Conservation (phyloP, 805 yeast species). For the Wickerhamomyces chaumierensis region DNA sequence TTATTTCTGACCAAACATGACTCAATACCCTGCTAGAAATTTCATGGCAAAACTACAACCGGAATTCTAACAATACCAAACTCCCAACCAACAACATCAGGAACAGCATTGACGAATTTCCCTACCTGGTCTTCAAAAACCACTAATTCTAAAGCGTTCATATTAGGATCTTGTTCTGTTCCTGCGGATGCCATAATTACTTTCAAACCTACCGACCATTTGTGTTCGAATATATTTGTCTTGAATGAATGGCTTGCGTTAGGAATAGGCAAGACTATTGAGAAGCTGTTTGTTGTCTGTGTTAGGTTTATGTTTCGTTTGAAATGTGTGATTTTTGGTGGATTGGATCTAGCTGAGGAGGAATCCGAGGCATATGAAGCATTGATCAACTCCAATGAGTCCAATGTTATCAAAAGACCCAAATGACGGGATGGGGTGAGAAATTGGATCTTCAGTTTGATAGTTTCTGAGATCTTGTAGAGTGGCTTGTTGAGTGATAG, state of each 20-base stretch:
- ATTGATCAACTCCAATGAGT: conserved; percentile 24
- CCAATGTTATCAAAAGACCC: conserved; percentile 24
- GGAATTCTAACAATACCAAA: background rate
- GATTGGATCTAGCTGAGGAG: background rate
- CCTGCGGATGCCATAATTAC: conserved; percentile 22
- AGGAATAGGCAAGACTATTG: conserved; percentile 23
- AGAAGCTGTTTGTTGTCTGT: conserved; percentile 1
- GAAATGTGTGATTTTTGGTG: conserved; percentile 15
- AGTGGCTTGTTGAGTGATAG: conserved; percentile 27
- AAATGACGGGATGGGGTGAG: conserved; percentile 17
- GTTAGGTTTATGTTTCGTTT: conserved; percentile 22
- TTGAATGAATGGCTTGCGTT: conserved; percentile 27
- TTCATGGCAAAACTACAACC: background rate
- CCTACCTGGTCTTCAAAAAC: conserved; percentile 29
- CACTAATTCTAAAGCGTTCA: conserved; percentile 3
- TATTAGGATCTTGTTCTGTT: background rate
- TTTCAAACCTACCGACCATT: conserved; percentile 26
- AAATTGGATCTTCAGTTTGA: conserved; percentile 28
- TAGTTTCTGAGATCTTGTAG: conserved; percentile 34
- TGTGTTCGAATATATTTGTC: conserved; percentile 26
- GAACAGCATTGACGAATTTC: conserved; percentile 11
- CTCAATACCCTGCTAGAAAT: too few relatives aligned
- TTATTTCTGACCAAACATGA: too few relatives aligned
- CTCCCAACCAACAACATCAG: background rate
- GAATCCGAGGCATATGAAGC: conserved; percentile 18